Conservation (phyloP, 306 rosid species). For the Pyrus bretschneideri region DNA sequence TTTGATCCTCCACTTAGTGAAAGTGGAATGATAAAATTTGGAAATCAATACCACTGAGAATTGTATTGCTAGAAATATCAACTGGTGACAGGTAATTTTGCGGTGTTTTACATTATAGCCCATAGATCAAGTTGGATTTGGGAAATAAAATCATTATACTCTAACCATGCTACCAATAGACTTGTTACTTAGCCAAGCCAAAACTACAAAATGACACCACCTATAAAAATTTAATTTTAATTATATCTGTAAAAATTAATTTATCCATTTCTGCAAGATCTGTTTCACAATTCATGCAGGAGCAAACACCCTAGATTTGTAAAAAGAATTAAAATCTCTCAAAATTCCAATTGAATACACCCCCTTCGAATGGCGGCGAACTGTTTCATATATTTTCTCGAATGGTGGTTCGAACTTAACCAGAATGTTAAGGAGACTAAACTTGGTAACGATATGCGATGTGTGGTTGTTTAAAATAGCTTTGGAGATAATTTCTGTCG, state of each 20-base stretch:
- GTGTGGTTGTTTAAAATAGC: background rate
- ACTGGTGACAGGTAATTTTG: background rate
- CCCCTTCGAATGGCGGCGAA: too few relatives aligned
- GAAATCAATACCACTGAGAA: background rate
- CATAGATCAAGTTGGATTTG: background rate
- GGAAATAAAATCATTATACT: background rate
- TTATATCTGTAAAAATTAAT: too few relatives aligned
- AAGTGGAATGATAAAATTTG: background rate
- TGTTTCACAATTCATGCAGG: too few relatives aligned
- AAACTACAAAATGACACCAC: too few relatives aligned
- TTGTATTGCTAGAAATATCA: background rate
- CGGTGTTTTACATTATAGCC: background rate
- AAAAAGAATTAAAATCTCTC: too few relatives aligned
- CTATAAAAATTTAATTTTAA: too few relatives aligned
- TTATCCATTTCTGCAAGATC: too few relatives aligned
- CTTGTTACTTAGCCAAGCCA: too few relatives aligned
- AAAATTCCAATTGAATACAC: too few relatives aligned
- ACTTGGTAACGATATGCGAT: background rate
- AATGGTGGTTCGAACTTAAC: background rate
- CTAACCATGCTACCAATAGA: too few relatives aligned
- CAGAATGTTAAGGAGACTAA: background rate
- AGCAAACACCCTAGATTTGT: too few relatives aligned
- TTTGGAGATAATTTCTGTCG: background rate
- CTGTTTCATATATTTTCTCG: too few relatives aligned
- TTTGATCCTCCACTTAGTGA: background rate